A percentile compares a stretch with the other conserved stretches of the same genome.
phyloP scores from a whole-genome alignment of 495 filamentous ascomycete genomes.

The Podospora didyma region DNA sequence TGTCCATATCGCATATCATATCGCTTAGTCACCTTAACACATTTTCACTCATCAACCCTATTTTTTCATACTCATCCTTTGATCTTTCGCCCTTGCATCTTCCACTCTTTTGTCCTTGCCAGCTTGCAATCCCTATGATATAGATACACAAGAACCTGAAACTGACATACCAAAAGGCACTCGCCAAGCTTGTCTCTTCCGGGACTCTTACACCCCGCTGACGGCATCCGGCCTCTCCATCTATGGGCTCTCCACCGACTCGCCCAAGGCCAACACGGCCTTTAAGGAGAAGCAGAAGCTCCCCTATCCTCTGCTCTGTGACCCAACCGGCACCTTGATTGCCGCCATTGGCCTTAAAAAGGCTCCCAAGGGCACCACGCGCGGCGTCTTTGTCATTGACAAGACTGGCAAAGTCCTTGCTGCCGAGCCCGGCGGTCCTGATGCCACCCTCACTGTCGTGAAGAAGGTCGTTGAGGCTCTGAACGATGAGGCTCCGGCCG shows the following conservation, averaged over 20 bases:
- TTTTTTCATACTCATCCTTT: background rate
- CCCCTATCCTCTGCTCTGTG: conserved; percentile 86
- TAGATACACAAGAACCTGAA: too few species aligned
- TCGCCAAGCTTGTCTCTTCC: conserved; percentile 87
- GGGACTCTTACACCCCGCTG: conserved; percentile 72
- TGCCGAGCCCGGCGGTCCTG: conserved; percentile 56
- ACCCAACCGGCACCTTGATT: conserved; percentile 67
- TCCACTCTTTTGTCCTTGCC: too few species aligned
- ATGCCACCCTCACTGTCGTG: conserved; percentile 53
- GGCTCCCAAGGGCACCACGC: conserved; percentile 64
- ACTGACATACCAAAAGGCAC: conserved; percentile 58
- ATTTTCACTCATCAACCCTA: background rate
- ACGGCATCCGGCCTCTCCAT: conserved; percentile 78
- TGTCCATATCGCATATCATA: background rate
- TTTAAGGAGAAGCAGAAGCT: conserved; percentile 87
- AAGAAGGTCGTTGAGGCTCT: conserved; percentile 44
- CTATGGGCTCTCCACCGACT: conserved; percentile 85
- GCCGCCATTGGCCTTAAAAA: conserved; percentile 74
- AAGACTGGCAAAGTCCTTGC: conserved; percentile 68
- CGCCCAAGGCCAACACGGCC: conserved; percentile 80
- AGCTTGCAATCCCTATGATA: too few species aligned
- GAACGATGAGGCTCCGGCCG: conserved; percentile 14
- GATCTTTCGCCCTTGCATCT: too few species aligned
- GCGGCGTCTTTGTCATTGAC: conserved; percentile 84
- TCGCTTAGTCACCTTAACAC: background rate